Base-by-base conservation (phyloP, 192 early-diverging fungal species). In the Phycomyces nitens region DNA sequence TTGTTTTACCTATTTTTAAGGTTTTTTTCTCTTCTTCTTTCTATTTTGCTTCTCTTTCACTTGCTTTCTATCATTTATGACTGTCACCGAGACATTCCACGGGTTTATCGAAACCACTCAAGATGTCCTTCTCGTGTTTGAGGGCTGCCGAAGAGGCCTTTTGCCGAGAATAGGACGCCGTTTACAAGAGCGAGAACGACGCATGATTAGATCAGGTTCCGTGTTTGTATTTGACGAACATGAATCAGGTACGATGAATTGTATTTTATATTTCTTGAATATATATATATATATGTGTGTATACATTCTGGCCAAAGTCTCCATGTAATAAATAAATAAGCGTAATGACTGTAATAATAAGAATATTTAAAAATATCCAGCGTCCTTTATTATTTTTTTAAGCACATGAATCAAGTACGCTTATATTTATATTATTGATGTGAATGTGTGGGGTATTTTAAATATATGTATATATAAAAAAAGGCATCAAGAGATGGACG, bases 161-260 rank as follows among this genome's bases (percentile, higher is more conserved):
- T 64, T 88, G 23, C 83, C 83, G 6, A 77, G 82, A 39, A 77
- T 88, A 27, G 65, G 68, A 5, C 69, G 82, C 1, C 74, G 88
- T 4, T 74, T 88, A n/a, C 80, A 80, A 54, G 85, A 86, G 3
- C 26, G 53, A 15, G 85, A 90, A 51, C 76, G 82, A 65, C 70
- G 69, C 39, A 68, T 68, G 53, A 84, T 90, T 39, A 57, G 75
- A 44, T 77, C 77, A 9, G 88, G 88, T 22, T 78, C 86, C 0
- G 70, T 90, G 1, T 82, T 87, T 22, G 84, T 90, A n/a, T 90
- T 88, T 74, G 84, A 90, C 58, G 84, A 90, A 68, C 69, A 76
- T 56, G 84, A 88, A 57, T 80, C 81, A 50, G 78, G 71, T 72
- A 62, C 50, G 41, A 50, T 50, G 20, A 11, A 50, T 3, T 50